Conservation (phyloP, 176 grass and related monocot genomes). For the Oryza longistaminata region DNA sequence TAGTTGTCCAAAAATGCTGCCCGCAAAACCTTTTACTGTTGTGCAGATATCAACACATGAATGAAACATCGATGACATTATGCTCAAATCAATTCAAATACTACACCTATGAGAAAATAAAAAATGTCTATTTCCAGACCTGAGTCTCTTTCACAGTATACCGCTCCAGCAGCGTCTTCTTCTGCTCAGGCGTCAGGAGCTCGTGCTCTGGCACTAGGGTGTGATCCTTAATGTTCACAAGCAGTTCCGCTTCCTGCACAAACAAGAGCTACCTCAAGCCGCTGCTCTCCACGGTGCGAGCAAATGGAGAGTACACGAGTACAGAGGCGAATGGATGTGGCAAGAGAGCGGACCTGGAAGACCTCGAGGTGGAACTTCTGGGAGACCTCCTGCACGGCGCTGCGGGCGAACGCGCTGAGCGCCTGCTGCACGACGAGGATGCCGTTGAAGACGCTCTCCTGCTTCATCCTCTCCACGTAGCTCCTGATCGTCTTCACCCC, state of each 20-base stretch:
- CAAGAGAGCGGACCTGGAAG: slow-evolving; percentile 59
- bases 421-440: slow-evolving; percentile 80
- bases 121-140: slow-evolving; percentile 43
- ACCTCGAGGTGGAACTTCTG: slow-evolving; percentile 63
- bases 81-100: background rate
- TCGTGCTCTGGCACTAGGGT: slow-evolving; percentile 73
- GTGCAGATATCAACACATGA: background rate
- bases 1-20: background rate
- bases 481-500: slow-evolving; percentile 77
- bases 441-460: slow-evolving; percentile 52
- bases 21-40: background rate
- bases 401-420: slow-evolving; percentile 68
- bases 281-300: background rate
- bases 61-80: background rate
- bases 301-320: background rate
- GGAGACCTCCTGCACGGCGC: slow-evolving; percentile 48
- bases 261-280: background rate
- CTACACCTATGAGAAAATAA: background rate
- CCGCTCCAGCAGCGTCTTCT: slow-evolving; percentile 69
- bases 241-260: slow-evolving; percentile 76
- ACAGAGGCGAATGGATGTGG: background rate
- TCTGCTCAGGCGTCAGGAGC: slow-evolving; percentile 57
- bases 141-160: slow-evolving; percentile 97
- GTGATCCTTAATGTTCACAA: slow-evolving; percentile 91
- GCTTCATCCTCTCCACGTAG: slow-evolving; percentile 84